These are phyloP conservation scores for Tephrocybe sp. DNA, from an alignment of 768 basidiomycete species.

Conservation along the genomic window DNA sequence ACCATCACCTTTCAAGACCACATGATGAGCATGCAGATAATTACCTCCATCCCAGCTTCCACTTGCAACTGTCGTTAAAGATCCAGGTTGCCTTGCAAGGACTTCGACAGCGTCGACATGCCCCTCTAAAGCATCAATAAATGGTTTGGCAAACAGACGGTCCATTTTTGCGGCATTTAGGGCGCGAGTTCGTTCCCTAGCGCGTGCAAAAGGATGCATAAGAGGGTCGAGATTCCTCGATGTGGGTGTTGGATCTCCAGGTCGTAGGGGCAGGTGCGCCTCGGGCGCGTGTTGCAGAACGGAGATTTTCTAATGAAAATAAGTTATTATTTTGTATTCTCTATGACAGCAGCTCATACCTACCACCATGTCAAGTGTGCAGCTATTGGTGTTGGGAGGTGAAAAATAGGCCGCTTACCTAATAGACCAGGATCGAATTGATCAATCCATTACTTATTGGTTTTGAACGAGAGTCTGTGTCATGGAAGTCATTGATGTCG, in stretches of 20 bases:
- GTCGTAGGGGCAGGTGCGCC: constrained; percentile 68
- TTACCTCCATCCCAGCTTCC: constrained; percentile 95
- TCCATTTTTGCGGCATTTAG: constrained; percentile 97
- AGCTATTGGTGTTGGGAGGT: background rate
- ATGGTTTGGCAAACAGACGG: constrained; percentile 96
- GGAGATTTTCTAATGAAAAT: constrained; percentile 67
- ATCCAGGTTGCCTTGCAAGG: constrained; percentile 68
- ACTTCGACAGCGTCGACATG: constrained; percentile 95
- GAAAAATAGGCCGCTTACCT: constrained; percentile 12
- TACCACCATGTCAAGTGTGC: constrained; percentile 14
- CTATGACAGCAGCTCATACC: constrained; percentile 5
- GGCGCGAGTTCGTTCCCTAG: constrained; percentile 91
- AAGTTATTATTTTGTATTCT: background rate
- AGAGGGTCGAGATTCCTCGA: constrained; percentile 92
- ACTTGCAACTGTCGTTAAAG: constrained; percentile 80
- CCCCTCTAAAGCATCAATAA: constrained; percentile 86
- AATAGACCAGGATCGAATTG: background rate
- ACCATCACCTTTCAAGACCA: background rate
- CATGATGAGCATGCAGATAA: constrained; percentile 27
- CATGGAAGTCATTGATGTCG: constrained; percentile 9
- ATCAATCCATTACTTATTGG: background rate
- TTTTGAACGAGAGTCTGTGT: background rate
- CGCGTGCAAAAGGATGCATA: constrained; percentile 93
- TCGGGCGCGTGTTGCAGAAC: constrained; percentile 84
- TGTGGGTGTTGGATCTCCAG: constrained; percentile 84